Evolutionary conservation across 805 yeast species (phyloP).

Genomic region (Ogataea paradorogensis): DNA sequence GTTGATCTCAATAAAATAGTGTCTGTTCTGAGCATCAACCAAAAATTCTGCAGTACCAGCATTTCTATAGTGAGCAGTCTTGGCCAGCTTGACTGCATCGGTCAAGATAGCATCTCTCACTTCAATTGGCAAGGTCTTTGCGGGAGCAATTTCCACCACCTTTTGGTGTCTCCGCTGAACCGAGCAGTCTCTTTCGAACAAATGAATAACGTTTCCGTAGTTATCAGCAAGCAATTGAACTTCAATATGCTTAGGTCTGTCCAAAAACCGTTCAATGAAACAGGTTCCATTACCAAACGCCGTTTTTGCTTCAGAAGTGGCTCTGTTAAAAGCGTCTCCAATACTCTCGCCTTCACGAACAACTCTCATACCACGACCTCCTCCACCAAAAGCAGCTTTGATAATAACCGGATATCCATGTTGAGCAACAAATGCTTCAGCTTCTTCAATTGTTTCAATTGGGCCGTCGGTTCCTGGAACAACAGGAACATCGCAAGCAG

Average conservation of each 20-base stretch:
- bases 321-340: conserved; percentile 88
- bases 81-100: conserved; percentile 93
- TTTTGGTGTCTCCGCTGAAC: conserved; percentile 99
- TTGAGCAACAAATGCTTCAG: conserved; percentile 70
- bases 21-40: conserved; percentile 90
- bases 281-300: conserved; percentile 99
- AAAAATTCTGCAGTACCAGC: conserved; percentile 99
- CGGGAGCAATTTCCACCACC: conserved; percentile 98
- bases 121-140: conserved; percentile 75
- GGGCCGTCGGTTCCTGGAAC: conserved; percentile 99
- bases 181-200: conserved; percentile 98
- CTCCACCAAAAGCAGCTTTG: conserved; percentile 99
- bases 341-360: conserved; percentile 95
- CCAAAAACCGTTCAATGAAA: conserved; percentile 92
- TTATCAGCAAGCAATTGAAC: conserved; percentile 93
- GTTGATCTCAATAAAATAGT: conserved; percentile 95
- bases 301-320: conserved; percentile 88
- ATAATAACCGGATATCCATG: conserved; percentile 96
- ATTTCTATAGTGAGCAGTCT: conserved; percentile 83
- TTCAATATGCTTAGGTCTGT: conserved; percentile 96
- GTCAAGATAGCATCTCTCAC: conserved; percentile 90
- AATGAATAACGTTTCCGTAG: conserved; percentile 91
- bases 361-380: conserved; percentile 99
- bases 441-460: conserved; percentile 75
- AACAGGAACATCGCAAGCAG: conserved; percentile 77